Evolutionary conservation across 164 flowering plant species (phyloP).

Genomic region (Santalum album): DNA sequence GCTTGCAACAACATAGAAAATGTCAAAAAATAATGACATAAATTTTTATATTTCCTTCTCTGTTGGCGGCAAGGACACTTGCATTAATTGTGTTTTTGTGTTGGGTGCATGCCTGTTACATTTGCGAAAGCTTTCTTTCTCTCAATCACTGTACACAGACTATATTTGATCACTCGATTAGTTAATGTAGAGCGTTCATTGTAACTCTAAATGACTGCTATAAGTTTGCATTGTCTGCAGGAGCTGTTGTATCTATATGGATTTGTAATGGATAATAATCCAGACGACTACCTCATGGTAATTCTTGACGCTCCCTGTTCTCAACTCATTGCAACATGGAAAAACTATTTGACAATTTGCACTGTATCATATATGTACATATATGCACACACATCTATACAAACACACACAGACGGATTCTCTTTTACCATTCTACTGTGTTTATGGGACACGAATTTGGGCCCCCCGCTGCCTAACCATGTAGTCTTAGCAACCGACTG

Average conservation of each 20-base stretch:
- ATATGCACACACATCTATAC: too few species aligned
- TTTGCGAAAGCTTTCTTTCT: neutral
- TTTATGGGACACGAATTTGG: too few species aligned
- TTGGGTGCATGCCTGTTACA: neutral
- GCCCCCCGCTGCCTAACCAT: too few species aligned
- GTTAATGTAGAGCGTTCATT: neutral
- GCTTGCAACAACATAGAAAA: too few species aligned
- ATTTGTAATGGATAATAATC: slow-evolving; percentile 76
- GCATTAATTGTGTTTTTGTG: too few species aligned
- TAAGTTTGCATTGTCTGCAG: slow-evolving; percentile 38
- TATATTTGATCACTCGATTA: neutral
- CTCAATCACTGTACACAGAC: neutral
- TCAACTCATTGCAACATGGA: neutral
- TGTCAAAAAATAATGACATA: too few species aligned
- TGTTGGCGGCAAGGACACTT: neutral
- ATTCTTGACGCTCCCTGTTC: neutral
- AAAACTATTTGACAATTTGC: neutral
- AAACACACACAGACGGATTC: too few species aligned
- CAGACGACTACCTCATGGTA: slow-evolving; percentile 99
- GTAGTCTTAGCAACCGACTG: too few species aligned
- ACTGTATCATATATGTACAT: neutral
- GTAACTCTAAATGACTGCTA: neutral
- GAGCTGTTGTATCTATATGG: slow-evolving; percentile 93
- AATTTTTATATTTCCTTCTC: neutral
- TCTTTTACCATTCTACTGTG: too few species aligned